phyloP scores from a whole-genome alignment of 2,329 filamentous ascomycete species.

The Epicoccum nigrum region DNA sequence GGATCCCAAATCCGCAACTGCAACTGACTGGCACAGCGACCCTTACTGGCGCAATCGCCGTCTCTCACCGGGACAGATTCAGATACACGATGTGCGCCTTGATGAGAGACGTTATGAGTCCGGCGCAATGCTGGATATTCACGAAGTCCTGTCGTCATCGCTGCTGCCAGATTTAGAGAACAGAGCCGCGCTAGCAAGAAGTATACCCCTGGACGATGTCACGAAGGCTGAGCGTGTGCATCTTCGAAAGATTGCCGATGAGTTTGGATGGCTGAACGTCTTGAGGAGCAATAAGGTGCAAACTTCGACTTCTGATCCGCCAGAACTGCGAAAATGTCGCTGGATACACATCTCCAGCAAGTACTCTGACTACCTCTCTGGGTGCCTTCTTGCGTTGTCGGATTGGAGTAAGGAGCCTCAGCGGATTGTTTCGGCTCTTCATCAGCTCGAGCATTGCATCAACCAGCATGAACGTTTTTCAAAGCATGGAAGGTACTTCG shows the following conservation, averaged over 20 bases:
- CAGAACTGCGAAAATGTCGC: constrained; percentile 42
- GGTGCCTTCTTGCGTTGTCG: constrained; percentile 40
- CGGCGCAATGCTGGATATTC: constrained; percentile 49
- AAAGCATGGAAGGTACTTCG: constrained; percentile 53
- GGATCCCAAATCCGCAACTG: constrained; percentile 27
- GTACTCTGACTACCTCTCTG: constrained; percentile 48
- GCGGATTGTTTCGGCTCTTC: constrained; percentile 27
- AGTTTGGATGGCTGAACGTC: constrained; percentile 53
- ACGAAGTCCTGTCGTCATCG: constrained; percentile 43
- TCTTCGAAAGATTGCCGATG: constrained; percentile 42
- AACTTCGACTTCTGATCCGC: constrained; percentile 32
- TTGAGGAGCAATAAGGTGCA: constrained; percentile 45
- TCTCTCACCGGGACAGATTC: constrained; percentile 48
- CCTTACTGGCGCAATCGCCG: constrained; percentile 48
- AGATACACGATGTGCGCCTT: constrained; percentile 49
- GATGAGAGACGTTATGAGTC: constrained; percentile 39
- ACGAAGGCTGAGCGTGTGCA: constrained; percentile 46
- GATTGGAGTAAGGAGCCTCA: constrained; percentile 36
- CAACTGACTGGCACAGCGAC: constrained; percentile 46
- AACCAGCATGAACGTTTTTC: constrained; percentile 51
- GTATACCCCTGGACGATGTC: constrained; percentile 25
- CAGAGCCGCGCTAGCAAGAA: constrained; percentile 28
- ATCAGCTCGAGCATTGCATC: constrained; percentile 46
- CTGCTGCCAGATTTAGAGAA: constrained; percentile 41
- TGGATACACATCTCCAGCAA: constrained; percentile 55